Conservation (phyloP, 495 filamentous ascomycete species). For the Annulohypoxylon stygium region DNA sequence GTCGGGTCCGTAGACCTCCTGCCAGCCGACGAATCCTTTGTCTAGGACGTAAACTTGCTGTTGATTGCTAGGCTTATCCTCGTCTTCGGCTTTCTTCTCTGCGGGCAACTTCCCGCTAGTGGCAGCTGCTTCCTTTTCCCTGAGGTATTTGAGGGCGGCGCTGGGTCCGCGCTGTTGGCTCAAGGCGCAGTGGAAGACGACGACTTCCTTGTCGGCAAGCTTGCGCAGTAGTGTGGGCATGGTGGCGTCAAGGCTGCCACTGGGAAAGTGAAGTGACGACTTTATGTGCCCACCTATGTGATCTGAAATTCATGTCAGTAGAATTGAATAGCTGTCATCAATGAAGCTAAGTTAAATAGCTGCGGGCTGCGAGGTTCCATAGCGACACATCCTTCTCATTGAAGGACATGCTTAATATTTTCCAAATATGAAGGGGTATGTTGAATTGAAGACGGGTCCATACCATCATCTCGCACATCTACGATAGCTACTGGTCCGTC, state of each 20-base stretch:
- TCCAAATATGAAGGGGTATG: too few species aligned
- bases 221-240: conserved; percentile 85
- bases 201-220: conserved; percentile 80
- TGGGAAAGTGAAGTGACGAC: conserved; percentile 80
- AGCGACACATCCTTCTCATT: neutral
- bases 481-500: conserved; percentile 74
- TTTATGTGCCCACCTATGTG: conserved; percentile 95
- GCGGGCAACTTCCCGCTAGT: conserved; percentile 18
- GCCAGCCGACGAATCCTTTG: conserved; percentile 91
- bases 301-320: conserved; percentile 63
- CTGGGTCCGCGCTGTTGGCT: conserved; percentile 86
- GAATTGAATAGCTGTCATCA: neutral
- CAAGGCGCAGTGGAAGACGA: conserved; percentile 96
- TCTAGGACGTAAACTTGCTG: conserved; percentile 87
- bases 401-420: neutral
- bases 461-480: conserved; percentile 89
- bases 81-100: conserved; percentile 30
- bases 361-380: neutral
- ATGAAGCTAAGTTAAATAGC: neutral
- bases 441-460: conserved; percentile 15
- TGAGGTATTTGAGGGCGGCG: conserved; percentile 76
- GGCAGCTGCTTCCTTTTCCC: conserved; percentile 66
- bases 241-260: conserved; percentile 74
- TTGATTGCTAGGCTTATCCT: conserved; percentile 48
- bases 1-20: conserved; percentile 87